A percentile compares a stretch with the other conserved stretches of the same genome.
These are phyloP conservation scores for Dryas integrifolia DNA, from an alignment of 331 rosid genomes.

Conservation along the genomic window DNA sequence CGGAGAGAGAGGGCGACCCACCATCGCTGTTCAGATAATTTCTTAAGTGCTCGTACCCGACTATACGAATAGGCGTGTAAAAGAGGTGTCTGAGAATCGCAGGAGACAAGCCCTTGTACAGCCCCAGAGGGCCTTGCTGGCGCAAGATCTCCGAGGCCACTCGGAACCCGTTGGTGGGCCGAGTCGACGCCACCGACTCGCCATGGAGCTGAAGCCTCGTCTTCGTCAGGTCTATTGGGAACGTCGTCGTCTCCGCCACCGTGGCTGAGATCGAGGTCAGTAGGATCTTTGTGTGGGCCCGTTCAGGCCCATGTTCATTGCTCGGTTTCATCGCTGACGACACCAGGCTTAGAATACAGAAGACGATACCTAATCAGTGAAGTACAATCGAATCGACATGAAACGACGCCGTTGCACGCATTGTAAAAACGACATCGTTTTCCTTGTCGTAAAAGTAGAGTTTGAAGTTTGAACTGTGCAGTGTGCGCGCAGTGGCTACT, in stretches of 20 bases:
- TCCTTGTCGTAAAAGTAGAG: too few relatives aligned
- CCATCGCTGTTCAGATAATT: constrained; percentile 33
- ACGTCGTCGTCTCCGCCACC: constrained; percentile 85
- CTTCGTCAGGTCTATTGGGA: constrained; percentile 77
- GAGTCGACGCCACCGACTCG: constrained; percentile 49
- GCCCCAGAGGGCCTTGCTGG: constrained; percentile 58
- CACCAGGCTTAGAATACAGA: not conserved
- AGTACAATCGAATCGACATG: not conserved
- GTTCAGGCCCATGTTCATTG: constrained; percentile 33
- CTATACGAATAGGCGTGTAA: constrained; percentile 81
- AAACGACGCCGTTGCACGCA: too few relatives aligned
- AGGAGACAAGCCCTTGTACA: constrained; percentile 82
- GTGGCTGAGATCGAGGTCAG: constrained; percentile 66
- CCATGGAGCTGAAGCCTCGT: constrained; percentile 89
- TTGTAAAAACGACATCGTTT: not conserved
- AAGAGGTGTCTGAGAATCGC: constrained; percentile 72
- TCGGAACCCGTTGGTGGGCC: constrained; percentile 48
- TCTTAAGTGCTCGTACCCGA: constrained; percentile 72
- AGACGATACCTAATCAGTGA: not conserved
- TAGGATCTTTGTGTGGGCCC: constrained; percentile 42
- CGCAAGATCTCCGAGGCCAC: constrained; percentile 53
- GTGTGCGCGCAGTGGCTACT: not conserved
- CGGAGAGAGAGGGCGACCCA: constrained; percentile 45
- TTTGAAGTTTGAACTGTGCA: not conserved
- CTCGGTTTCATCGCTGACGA: constrained; percentile 37